A percentile compares a stretch with the other conserved stretches of the same genome.
phyloP scores from a whole-genome alignment of 202 grass and related monocot species.

The Cymbopogon flexuosus region DNA sequence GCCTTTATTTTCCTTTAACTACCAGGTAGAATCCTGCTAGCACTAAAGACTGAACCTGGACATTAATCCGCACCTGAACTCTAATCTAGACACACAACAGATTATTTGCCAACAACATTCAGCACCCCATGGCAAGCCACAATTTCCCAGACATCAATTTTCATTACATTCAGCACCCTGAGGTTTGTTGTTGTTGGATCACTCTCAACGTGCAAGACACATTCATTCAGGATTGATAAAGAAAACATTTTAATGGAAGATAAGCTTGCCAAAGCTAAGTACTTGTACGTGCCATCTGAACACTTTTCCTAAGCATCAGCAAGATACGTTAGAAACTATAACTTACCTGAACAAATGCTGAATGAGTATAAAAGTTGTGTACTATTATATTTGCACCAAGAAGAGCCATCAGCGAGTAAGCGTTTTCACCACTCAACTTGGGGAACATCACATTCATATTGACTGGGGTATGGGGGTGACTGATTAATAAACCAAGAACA shows the following conservation, averaged over 20 bases:
- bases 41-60: neutral
- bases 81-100: neutral
- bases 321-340: neutral
- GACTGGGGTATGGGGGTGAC: conserved; percentile 67
- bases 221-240: neutral
- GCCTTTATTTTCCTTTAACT: too few relatives aligned
- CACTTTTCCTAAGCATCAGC: neutral
- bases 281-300: neutral
- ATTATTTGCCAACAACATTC: neutral
- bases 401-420: conserved; percentile 84
- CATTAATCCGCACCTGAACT: neutral
- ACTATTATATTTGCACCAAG: conserved; percentile 78
- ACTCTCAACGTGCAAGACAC: neutral
- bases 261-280: neutral
- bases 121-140: neutral
- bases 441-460: conserved; percentile 68
- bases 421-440: conserved; percentile 73
- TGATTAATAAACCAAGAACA: conserved; percentile 68
- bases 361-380: conserved; percentile 83
- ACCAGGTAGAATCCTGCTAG: neutral
- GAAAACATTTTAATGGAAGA: neutral
- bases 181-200: neutral
- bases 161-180: neutral
- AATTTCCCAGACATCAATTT: neutral
- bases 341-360: conserved; percentile 66